Base-by-base conservation (phyloP, 805 yeast genomes). In the Hanseniaspora singularis region DNA sequence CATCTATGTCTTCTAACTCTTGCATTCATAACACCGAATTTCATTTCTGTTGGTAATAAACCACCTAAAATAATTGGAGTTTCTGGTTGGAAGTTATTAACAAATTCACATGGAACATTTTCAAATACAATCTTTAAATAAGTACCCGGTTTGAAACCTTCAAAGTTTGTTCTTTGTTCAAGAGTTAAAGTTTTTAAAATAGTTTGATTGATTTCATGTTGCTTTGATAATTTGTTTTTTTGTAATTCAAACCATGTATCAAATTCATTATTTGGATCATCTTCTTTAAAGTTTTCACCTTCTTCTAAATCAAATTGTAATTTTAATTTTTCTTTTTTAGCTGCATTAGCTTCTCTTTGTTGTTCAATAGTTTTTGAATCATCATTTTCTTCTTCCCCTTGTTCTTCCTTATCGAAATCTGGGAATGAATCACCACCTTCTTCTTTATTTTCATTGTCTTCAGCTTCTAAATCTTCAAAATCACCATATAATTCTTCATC, bases 171-270 rank as follows among this genome's bases (percentile, higher is more conserved):
- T 57, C 97, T 73, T 18, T 83, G 76, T n/a, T 72, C 82, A 11
- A 67, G 69, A 50, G 86, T 94, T 79, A 92, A 72, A 36, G 73
- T 71, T 16, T 76, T 80, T 49, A 76, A 71, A 60, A 81, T 88
- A 9, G 84, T 75, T 61, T 85, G 83, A 64, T 92, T 94, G 65
- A 94, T 87, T 51, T 89, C 97, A 52, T 84, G 67, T 66, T 92
- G 98, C 62, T 92, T 89, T 49, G 95, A 87, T 78, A 94, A 88
- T 58, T 88, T 89, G 51, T 95, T 94, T 68, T 92, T 92, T 63
- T 92, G 96, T 63, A 82, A 77, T 61, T 89, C 97, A 61, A 89
- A 92, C 98, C 98, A 92, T 0, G 96, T 87, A 56, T 89, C 96
- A 49, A 85, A 86, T 58, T 83, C 94, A 50, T 73, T 72, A 59